Conservation (phyloP, 2,329 filamentous ascomycete genomes). For the Fusarium albidum region DNA sequence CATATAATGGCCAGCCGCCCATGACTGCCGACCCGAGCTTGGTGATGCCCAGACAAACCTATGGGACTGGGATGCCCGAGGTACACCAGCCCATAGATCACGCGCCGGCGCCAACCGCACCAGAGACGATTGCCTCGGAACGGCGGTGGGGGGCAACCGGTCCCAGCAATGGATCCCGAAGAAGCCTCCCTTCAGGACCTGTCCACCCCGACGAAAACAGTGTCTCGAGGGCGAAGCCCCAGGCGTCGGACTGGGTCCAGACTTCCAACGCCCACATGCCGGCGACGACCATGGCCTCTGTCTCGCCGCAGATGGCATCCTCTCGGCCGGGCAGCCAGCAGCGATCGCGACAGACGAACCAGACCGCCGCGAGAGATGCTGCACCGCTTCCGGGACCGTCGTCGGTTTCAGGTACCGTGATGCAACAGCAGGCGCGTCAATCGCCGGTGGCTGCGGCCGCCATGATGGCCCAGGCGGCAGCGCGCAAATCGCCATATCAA, state of each 20-base stretch:
- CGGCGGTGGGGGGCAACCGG: constrained; percentile 19
- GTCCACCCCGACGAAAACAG: constrained; percentile 3
- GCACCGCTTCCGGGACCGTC: constrained; percentile 12
- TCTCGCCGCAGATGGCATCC: constrained; percentile 27
- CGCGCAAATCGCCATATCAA: constrained; percentile 45
- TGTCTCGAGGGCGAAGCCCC: constrained; percentile 14
- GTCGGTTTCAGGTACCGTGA: constrained; percentile 18
- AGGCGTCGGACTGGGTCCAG: constrained; percentile 26
- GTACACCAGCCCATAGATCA: constrained; percentile 19
- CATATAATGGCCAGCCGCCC: constrained; percentile 23
- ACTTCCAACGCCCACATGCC: constrained; percentile 7
- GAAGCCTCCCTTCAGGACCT: constrained; percentile 32
- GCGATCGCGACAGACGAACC: constrained; percentile 10
- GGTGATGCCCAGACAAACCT: constrained; percentile 27
- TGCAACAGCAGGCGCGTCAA: constrained; percentile 42
- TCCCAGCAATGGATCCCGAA: constrained; percentile 11
- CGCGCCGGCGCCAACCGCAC: constrained; percentile 16
- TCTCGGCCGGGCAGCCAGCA: constrained; percentile 12
- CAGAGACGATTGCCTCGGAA: constrained; percentile 20
- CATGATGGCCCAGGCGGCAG: constrained; percentile 42
- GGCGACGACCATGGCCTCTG: constrained; percentile 13
- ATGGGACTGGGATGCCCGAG: constrained; percentile 19
- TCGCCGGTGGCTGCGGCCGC: constrained; percentile 39
- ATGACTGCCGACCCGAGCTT: constrained; percentile 10
- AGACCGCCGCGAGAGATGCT: constrained; percentile 14